Evolutionary conservation across 257 asterid genomes (phyloP), one percentile per base, ranked within the genome.

Genomic region (Solanum chilense): DNA sequence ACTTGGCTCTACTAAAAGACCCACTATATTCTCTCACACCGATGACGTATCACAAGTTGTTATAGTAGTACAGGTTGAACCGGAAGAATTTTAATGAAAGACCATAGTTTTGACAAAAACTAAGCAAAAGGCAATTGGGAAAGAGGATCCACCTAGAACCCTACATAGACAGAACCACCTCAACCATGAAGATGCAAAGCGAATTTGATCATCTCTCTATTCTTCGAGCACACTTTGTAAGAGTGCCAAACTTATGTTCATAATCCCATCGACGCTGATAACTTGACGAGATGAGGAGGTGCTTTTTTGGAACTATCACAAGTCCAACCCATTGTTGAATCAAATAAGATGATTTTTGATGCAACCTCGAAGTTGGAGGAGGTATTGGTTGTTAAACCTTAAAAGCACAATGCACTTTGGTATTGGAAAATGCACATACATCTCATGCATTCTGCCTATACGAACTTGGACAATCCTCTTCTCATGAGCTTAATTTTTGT

Each of bases 231-330:
- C 87, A 94, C 99, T 62, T 96, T 3, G 99, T 62, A 95, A 91
- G 87, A 91, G 92, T 3, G 96, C 98, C 1, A 98, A 97, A 86
- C 92, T 29, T 93, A 95, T 49, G 90, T 94, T 7, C 92, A 91
- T 81, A 92, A 95, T 84, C 99, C 99, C 73, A 91, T 86, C 68
- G 98, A 97, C 84, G 93, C 97, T 39, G 98, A 95, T 84, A 97
- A 97, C 89, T 91, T 97, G 85, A 94, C 96, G 27, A 92, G 94
- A 94, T 97, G 98, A 98, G 98, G 98, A 33, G 96, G 98, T 35
- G 95, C 95, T 25, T 76, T 97, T 84, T 91, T 97, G 66, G 98
- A 97, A 91, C 86, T 95, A 12, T 94, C 99, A 45, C 98, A 95
- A 93, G 94, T 94, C 86, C 98, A 94, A 87, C 89, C 86, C 81